phyloP scores from a whole-genome alignment of 768 basidiomycete species.

The Suillus weaverae region DNA sequence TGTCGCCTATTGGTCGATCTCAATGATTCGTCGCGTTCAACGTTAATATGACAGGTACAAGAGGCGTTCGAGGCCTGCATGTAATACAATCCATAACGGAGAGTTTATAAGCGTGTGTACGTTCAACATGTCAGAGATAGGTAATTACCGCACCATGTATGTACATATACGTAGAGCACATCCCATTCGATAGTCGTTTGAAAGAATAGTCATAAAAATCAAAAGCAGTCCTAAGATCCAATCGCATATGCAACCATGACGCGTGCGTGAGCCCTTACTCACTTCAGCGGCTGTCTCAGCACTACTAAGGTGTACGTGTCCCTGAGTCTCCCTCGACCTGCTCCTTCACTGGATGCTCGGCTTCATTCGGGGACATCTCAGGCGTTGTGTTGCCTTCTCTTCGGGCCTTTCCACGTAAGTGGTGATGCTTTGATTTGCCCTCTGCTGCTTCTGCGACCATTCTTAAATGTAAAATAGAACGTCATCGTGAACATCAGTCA shows the following conservation, averaged over 20 bases:
- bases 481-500: conserved; percentile 4
- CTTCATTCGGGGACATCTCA: conserved; percentile 32
- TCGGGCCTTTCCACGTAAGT: conserved; percentile 27
- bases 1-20: background rate
- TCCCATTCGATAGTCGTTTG: background rate
- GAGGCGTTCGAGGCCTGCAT: background rate
- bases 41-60: background rate
- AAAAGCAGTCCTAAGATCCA: conserved; percentile 1
- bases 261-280: background rate
- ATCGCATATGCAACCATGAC: background rate
- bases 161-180: background rate
- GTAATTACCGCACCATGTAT: background rate
- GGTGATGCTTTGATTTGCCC: conserved; percentile 62
- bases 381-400: conserved; percentile 41
- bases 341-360: conserved; percentile 25
- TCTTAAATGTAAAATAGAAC: conserved; percentile 36
- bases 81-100: background rate
- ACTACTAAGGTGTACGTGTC: conserved; percentile 9
- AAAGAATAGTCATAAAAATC: conserved; percentile 2
- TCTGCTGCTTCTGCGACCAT: conserved; percentile 87
- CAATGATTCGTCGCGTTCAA: background rate
- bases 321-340: conserved; percentile 8
- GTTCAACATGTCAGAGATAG: background rate
- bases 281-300: conserved; percentile 3
- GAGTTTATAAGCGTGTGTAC: background rate